A percentile compares a stretch with the other conserved stretches of the same genome.
phyloP scores from a whole-genome alignment of 2,329 filamentous ascomycete species.

The Colletotrichum tofieldiae region DNA sequence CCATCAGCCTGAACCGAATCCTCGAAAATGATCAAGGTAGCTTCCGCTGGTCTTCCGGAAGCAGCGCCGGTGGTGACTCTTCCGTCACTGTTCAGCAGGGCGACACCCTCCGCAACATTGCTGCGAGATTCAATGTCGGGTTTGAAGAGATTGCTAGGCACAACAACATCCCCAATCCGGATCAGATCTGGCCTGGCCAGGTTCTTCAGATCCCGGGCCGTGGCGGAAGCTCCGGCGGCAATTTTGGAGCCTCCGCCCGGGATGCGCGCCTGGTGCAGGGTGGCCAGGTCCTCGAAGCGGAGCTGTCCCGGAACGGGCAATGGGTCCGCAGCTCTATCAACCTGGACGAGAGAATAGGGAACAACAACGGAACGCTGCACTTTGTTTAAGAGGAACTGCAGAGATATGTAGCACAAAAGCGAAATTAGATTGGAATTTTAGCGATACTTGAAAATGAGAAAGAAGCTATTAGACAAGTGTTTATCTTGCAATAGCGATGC shows the following conservation, averaged over 20 bases:
- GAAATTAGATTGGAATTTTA: slow-evolving; percentile 17
- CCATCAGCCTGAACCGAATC: slow-evolving; percentile 54
- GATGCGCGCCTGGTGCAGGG: slow-evolving; percentile 55
- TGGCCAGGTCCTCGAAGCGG: slow-evolving; percentile 54
- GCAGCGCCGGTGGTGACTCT: slow-evolving; percentile 45
- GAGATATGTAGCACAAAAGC: slow-evolving; percentile 4
- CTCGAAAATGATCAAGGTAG: slow-evolving; percentile 56
- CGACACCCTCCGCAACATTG: slow-evolving; percentile 59
- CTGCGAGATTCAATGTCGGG: slow-evolving; percentile 49
- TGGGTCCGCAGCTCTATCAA: slow-evolving; percentile 52
- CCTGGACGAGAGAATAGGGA: slow-evolving; percentile 54
- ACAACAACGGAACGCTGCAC: slow-evolving; percentile 49
- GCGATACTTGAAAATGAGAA: background rate
- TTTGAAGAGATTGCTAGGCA: slow-evolving; percentile 58
- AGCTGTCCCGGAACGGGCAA: slow-evolving; percentile 50
- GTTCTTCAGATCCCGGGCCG: slow-evolving; percentile 53
- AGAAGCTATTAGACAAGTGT: background rate
- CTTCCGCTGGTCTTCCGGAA: slow-evolving; percentile 54
- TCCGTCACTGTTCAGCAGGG: slow-evolving; percentile 58
- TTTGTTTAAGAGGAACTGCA: slow-evolving; percentile 3
- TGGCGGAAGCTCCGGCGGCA: slow-evolving; percentile 46
- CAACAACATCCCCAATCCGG: slow-evolving; percentile 59
- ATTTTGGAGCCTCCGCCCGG: slow-evolving; percentile 54
- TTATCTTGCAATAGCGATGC: background rate
- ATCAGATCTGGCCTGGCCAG: slow-evolving; percentile 61